Evolutionary conservation across 225 moss, liverwort and hornwort genomes (phyloP), one percentile per base, ranked within the genome.

Genomic region (Bryum argenteum): DNA sequence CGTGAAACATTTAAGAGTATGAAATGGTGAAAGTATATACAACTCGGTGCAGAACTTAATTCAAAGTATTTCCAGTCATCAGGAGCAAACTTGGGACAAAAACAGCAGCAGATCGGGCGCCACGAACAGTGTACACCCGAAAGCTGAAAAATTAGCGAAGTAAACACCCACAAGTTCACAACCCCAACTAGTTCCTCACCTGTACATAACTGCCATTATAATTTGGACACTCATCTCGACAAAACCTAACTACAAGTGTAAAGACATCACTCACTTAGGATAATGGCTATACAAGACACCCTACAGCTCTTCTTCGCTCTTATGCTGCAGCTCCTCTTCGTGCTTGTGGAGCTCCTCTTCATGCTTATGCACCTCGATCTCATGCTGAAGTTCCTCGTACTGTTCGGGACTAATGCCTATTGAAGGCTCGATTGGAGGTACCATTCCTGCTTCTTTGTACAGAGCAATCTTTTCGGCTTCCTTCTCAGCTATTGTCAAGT

Each of bases 401-500:
- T 77, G 73, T 22, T 65, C 77, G 38, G 77, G 81, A 22, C 69
- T 81, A 18, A 81, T 59, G 28, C 77, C 81, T 64, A 81, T 73
- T 54, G 65, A 64, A 54, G 81, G 65, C 1, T 81, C 81, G 2
- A 81, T 77, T n/a, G 73, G 77, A 54, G 81, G 81, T 19, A 54
- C 65, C 65, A 17, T 47, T 4, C 81, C 77, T 38, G 54, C 73
- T 73, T 73, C 77, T 28, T 70, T 81, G 21, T 59, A 77, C 3
- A 77, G 18, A 54, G 81, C 81, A 15, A 81, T 81, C 70, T 81
- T 81, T 28, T 77, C 77, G 19, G 81, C 81, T 69, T 81, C 81
- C 60, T 9, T 77, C 63, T 73, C 21, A 54, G 81, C 81, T 19
- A 81, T 65, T 10, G 53, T n/a, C 17, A 77, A 54, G 21, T 81